Base-by-base conservation (phyloP, 2,329 filamentous ascomycete species). In the Aspergillus costaricaensis region DNA sequence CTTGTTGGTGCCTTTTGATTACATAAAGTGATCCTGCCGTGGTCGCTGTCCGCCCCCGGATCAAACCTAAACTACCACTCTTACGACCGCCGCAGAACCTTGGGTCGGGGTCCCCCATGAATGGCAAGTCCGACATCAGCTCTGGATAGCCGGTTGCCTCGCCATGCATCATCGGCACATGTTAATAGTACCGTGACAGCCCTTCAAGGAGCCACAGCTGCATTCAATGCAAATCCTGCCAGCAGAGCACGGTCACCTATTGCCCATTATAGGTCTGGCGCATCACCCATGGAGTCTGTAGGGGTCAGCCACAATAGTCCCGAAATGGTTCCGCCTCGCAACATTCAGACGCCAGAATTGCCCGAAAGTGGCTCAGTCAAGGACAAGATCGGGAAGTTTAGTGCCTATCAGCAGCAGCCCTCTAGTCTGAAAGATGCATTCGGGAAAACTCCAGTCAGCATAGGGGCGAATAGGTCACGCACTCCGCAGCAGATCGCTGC, bases 331-430 rank as follows among this genome's bases (percentile, higher is more conserved):
- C 57, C 52, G 38, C 57, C 56, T 47, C 60, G 58, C 27, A 62
- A 67, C 47, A 61, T 65, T 55, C 68, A 65, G 43, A 67, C 70
- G 3, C 65, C 69, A 9, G 57, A 63, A 27, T 65, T 64, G n/a
- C 74, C 72, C 5, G 70, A 73, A 62, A 66, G 68, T 21, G 73
- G 72, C 21, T 73, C 75, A 5, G 76, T 79, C 43, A 77, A 64
- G 63, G 74, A 76, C 60, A 78, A 73, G 60, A 76, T 78, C 52
- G 72, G 72, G 51, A 68, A 60, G 54, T 76, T 76, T 59, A 68
- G 70, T 21, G 63, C 66, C 23, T 67, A 64, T 54, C 65, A 64
- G 52, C 65, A 67, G 23, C 64, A 65, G 12, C 50, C 67, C 2
- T 44, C 60, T 15, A 58, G 23, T 36, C 39, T 61, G 5, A 58